Base-by-base conservation (phyloP, 148 eudicot species). In the Cornus kousa region DNA sequence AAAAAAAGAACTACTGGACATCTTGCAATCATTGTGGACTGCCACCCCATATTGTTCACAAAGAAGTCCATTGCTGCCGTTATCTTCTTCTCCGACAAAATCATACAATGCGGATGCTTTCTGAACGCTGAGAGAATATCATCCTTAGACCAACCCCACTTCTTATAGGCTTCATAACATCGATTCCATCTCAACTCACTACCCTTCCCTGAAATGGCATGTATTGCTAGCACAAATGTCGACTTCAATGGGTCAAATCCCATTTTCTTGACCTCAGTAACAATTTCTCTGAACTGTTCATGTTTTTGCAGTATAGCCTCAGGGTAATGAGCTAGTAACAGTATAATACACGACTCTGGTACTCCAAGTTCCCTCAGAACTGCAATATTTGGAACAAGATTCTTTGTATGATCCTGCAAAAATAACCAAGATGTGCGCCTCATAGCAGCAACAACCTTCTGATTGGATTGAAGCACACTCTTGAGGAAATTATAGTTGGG, bases 61-160 rank as follows among this genome's bases (percentile, higher is more conserved):
- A 83, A 64, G 50, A 74, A 69, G 20, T 76, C 71, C 78, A 79
- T 74, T 10, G 74, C 57, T 40, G 13, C n/a, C 17, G 40, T 40
- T 22, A 55, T 67, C 71, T 80, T 80, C 55, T 72, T 33, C 74
- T 57, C 78, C 19, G 86, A 80, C 48, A 80, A n/a, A 22, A 16
- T 68, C 80, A 83, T 77, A 67, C 77, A 73, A 13, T 14, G 67
- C 2, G 80, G 80, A 12, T 77, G 71, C 64, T 76, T 77, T 55
- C 68, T 76, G 67, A 80, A 84, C 31, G 86, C 86, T 28, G 20
- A 46, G 1, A 59, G 35, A 40, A 80, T 77, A 20, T 84, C 86
- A 68, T 80, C 81, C 22, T 77, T 62, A 55, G 83, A 80, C 81
- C 81, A 80, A 80, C 86, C 86, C 80, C 80, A 80, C 31, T 74